Evolutionary conservation across 768 basidiomycete species (phyloP).

Genomic region (Trichaptum fuscoviolaceum): DNA sequence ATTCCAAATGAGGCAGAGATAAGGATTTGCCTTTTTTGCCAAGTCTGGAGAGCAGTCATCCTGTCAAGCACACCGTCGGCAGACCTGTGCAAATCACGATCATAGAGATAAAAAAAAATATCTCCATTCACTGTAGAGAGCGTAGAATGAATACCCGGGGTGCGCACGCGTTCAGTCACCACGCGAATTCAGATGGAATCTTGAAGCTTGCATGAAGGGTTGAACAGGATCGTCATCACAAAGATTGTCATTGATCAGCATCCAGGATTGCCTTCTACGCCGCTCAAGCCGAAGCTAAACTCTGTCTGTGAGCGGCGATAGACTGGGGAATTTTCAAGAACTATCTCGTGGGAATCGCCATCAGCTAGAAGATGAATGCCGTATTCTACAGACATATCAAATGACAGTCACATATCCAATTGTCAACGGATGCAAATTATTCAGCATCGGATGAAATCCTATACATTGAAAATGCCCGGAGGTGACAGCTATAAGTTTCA

Average conservation of each 20-base stretch:
- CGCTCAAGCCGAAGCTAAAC: too few relatives aligned
- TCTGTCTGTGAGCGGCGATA: background rate
- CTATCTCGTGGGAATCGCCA: background rate
- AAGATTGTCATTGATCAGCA: background rate
- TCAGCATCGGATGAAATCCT: background rate
- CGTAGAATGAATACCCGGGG: too few relatives aligned
- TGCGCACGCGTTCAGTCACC: too few relatives aligned
- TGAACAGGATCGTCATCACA: background rate
- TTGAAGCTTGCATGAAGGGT: background rate
- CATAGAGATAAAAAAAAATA: background rate
- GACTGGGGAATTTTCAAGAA: background rate
- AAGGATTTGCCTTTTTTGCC: background rate
- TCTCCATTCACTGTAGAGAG: background rate
- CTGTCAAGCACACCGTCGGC: background rate
- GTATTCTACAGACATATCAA: background rate
- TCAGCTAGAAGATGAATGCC: background rate
- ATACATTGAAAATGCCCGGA: background rate
- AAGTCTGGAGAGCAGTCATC: background rate
- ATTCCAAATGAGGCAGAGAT: background rate
- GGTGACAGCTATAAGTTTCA: background rate
- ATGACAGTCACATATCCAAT: background rate
- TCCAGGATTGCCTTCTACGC: background rate
- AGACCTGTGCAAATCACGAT: background rate
- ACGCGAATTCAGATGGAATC: background rate
- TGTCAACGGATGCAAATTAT: background rate